Evolutionary conservation across 345 rosid species (phyloP).

Genomic region (Laguncularia racemosa): DNA sequence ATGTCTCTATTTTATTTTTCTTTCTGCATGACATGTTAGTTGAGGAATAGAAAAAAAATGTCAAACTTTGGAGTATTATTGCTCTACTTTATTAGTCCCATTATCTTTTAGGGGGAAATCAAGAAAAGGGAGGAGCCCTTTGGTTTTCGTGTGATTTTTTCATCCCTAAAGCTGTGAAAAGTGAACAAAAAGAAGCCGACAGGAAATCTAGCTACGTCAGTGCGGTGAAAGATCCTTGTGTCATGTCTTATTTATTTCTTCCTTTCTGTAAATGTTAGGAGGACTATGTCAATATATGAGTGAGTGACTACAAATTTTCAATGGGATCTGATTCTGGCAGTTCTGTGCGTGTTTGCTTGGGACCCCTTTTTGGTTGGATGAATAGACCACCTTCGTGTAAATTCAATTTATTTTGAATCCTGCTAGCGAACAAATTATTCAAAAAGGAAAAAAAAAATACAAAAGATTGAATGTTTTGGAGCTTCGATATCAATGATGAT

Average conservation of each 20-base stretch:
- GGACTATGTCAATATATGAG: not conserved
- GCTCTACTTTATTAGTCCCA: no score
- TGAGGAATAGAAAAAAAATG: no score
- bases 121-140: constrained; percentile 6
- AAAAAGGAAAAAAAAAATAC: no score
- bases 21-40: no score
- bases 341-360: not conserved
- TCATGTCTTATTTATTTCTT: not conserved
- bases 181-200: constrained; percentile 3
- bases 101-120: not conserved
- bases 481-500: no score
- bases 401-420: no score
- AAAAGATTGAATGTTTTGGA: no score
- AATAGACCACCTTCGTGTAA: no score
- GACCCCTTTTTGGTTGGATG: not conserved
- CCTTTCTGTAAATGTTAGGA: not conserved
- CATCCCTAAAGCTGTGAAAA: not conserved
- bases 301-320: not conserved
- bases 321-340: not conserved
- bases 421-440: no score
- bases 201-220: constrained; percentile 2
- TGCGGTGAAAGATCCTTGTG: constrained; percentile 4
- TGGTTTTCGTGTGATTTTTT: not conserved
- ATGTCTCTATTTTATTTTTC: no score
- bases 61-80: no score